A percentile compares a stretch with the other conserved stretches of the same genome.
Evolutionary conservation across 78 protist species (phyloP).

Genomic region (Dictyostelium purpureum): DNA sequence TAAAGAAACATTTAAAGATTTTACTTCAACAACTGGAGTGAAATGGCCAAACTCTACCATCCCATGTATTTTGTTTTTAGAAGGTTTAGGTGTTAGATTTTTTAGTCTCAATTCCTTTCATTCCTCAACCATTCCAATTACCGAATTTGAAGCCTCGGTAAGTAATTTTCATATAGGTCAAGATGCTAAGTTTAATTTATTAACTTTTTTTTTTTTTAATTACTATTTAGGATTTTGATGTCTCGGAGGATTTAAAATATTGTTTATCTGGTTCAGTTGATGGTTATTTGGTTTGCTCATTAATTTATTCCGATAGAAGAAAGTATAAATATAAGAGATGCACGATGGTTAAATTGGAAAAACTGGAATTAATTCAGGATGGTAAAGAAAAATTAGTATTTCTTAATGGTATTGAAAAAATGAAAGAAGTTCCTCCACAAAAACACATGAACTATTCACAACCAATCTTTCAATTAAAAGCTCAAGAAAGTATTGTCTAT

Average conservation of each 20-base stretch:
- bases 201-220: background rate
- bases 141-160: background rate
- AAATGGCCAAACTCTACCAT: constrained; percentile 21
- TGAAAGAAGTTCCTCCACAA: background rate
- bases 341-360: background rate
- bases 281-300: background rate
- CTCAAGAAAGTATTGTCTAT: background rate
- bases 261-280: background rate
- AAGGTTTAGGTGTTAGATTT: background rate
- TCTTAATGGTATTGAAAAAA: background rate
- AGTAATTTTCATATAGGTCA: background rate
- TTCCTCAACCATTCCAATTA: background rate
- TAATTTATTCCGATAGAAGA: background rate
- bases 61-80: background rate
- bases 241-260: background rate
- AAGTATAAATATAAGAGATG: background rate
- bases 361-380: background rate
- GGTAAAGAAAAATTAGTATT: background rate
- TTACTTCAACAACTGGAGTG: background rate
- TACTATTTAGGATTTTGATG: background rate
- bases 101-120: background rate
- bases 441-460: background rate
- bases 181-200: background rate
- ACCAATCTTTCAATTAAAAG: background rate
- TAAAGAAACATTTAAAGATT: background rate